A percentile compares a stretch with the other conserved stretches of the same genome.
These are phyloP conservation scores for Neurospora pannonica DNA, from an alignment of 495 filamentous ascomycete genomes.

Conservation along the genomic window DNA sequence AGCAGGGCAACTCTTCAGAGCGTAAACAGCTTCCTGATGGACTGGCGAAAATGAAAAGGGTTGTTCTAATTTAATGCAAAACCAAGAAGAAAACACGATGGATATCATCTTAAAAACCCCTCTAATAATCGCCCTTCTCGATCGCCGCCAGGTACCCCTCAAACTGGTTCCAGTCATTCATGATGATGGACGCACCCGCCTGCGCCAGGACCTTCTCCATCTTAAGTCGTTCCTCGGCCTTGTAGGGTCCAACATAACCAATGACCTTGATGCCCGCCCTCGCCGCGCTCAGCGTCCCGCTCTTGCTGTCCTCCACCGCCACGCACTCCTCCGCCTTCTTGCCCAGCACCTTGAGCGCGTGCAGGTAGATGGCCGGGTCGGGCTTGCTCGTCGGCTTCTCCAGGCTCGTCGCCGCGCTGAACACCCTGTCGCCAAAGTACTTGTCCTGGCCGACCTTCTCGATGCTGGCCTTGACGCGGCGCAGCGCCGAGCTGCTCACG, in stretches of 20 bases:
- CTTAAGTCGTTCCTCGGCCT: constrained; percentile 55
- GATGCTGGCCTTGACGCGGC: constrained; percentile 69
- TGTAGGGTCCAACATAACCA: constrained; percentile 81
- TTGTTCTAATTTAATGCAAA: not conserved
- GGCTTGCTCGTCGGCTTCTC: constrained; percentile 78
- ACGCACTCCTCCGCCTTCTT: constrained; percentile 69
- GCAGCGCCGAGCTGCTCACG: constrained; percentile 69
- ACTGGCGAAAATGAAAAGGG: constrained; percentile 24
- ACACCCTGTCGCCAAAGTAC: constrained; percentile 73
- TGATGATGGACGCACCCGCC: constrained; percentile 63
- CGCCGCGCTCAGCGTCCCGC: constrained; percentile 69
- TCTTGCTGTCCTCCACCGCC: constrained; percentile 85
- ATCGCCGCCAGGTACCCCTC: constrained; percentile 57
- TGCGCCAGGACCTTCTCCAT: constrained; percentile 64
- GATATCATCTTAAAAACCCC: constrained; percentile 1
- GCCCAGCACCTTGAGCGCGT: constrained; percentile 66
- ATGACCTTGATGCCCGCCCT: constrained; percentile 76
- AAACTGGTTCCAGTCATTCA: constrained; percentile 85
- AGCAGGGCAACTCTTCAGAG: constrained; percentile 72
- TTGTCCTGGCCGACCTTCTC: constrained; percentile 72
- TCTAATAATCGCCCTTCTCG: constrained; percentile 32
- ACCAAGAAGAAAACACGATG: not conserved
- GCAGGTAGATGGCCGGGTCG: constrained; percentile 84
- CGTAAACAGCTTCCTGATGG: constrained; percentile 83
- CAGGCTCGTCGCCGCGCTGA: constrained; percentile 75